These are phyloP conservation scores for Candida sojae DNA, from an alignment of 1,139 yeast species.

Conservation along the genomic window DNA sequence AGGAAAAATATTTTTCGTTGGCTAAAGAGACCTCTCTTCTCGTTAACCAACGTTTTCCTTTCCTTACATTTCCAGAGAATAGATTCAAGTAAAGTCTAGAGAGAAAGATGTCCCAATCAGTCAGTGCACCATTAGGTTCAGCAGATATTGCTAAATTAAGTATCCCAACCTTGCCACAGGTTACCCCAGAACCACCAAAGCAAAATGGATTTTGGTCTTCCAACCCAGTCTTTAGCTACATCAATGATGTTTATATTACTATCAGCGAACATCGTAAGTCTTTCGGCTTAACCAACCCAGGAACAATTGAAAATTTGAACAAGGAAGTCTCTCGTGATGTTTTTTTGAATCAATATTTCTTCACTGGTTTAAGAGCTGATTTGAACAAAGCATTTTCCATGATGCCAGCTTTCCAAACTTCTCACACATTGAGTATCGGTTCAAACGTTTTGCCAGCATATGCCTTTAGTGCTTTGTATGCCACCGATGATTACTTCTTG, in stretches of 20 bases:
- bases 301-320: constrained; percentile 89
- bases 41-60: constrained; percentile 2
- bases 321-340: constrained; percentile 95
- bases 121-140: constrained; percentile 31
- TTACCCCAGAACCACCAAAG: constrained; percentile 51
- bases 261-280: constrained; percentile 79
- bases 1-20: constrained; percentile 1
- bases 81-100: background rate
- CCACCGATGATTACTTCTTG: constrained; percentile 79
- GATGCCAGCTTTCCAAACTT: constrained; percentile 95
- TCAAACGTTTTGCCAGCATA: constrained; percentile 87
- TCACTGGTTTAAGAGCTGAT: constrained; percentile 97
- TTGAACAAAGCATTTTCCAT: constrained; percentile 88
- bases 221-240: constrained; percentile 80
- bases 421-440: constrained; percentile 91
- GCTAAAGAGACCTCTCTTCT: background rate
- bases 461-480: constrained; percentile 88
- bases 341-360: constrained; percentile 83
- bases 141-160: constrained; percentile 56
- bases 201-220: constrained; percentile 73
- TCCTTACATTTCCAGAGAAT: background rate
- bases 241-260: constrained; percentile 74
- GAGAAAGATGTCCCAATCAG: constrained; percentile 9
- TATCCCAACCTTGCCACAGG: constrained; percentile 60
- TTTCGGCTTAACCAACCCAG: constrained; percentile 85